phyloP scores from a whole-genome alignment of 495 filamentous ascomycete species.

The Amorphotheca resinae region DNA sequence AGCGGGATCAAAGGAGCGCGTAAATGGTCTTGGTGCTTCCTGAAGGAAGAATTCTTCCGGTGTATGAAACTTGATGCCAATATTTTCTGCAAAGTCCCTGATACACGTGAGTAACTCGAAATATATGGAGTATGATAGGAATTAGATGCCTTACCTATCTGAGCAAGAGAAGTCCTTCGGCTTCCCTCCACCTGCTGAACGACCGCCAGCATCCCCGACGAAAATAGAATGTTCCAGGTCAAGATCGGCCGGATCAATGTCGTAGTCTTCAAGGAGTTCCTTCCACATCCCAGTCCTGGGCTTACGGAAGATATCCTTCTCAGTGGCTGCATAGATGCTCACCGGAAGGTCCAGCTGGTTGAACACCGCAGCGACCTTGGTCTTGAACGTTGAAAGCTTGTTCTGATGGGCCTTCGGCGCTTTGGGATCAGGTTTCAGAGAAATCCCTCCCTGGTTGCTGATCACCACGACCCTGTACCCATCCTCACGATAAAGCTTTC shows the following conservation, averaged over 20 bases:
- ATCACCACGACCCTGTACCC: conserved; percentile 69
- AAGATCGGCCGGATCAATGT: conserved; percentile 46
- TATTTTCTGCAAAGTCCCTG: conserved; percentile 69
- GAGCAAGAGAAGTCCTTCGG: conserved; percentile 56
- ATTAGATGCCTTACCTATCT: conserved; percentile 44
- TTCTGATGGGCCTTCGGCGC: conserved; percentile 44
- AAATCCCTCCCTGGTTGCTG: conserved; percentile 79
- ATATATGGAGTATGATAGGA: background rate
- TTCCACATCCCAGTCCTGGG: conserved; percentile 84
- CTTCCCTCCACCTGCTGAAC: conserved; percentile 19
- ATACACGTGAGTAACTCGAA: conserved; percentile 15
- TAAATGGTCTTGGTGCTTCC: conserved; percentile 46
- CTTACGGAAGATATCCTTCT: conserved; percentile 69
- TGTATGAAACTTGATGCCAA: conserved; percentile 66
- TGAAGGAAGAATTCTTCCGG: conserved; percentile 86
- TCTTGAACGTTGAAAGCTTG: conserved; percentile 64
- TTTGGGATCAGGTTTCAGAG: conserved; percentile 58
- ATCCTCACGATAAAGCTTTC: conserved; percentile 47
- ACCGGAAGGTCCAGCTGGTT: conserved; percentile 62
- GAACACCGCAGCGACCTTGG: conserved; percentile 58
- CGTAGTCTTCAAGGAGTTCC: conserved; percentile 63
- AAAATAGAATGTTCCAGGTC: conserved; percentile 63
- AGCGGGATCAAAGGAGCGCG: conserved; percentile 53
- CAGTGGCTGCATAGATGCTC: conserved; percentile 74
- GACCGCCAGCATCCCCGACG: conserved; percentile 75